Evolutionary conservation across 176 grass and related monocot species (phyloP).

Genomic region (Melocanna baccifera): DNA sequence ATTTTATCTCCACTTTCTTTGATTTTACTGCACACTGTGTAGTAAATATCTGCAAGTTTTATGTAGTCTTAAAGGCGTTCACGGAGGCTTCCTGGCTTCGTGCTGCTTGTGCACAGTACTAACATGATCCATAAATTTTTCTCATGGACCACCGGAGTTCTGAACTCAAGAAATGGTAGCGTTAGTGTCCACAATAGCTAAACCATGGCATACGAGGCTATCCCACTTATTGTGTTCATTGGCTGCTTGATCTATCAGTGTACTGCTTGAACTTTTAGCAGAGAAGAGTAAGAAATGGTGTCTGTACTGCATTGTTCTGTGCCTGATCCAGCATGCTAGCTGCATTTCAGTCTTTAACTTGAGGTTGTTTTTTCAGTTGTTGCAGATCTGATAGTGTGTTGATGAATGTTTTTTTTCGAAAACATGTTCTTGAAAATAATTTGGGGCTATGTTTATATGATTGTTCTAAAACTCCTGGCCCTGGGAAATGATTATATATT

Average conservation of each 20-base stretch:
- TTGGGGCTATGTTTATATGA: background rate
- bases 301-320: background rate
- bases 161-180: background rate
- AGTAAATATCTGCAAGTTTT: background rate
- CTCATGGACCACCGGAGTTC: background rate
- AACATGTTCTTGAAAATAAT: background rate
- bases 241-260: background rate
- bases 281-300: background rate
- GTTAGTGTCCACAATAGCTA: background rate
- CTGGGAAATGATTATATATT: background rate
- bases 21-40: background rate
- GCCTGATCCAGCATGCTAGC: background rate
- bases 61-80: constrained; percentile 12
- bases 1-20: background rate
- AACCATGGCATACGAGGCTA: background rate
- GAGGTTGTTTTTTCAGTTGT: background rate
- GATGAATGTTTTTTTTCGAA: background rate
- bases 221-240: background rate
- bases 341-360: background rate
- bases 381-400: background rate
- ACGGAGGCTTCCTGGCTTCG: background rate
- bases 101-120: background rate
- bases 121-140: background rate
- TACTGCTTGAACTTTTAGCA: background rate
- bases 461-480: background rate